Evolutionary conservation across 2,329 filamentous ascomycete species (phyloP).

Genomic region (Cercospora sp.): DNA sequence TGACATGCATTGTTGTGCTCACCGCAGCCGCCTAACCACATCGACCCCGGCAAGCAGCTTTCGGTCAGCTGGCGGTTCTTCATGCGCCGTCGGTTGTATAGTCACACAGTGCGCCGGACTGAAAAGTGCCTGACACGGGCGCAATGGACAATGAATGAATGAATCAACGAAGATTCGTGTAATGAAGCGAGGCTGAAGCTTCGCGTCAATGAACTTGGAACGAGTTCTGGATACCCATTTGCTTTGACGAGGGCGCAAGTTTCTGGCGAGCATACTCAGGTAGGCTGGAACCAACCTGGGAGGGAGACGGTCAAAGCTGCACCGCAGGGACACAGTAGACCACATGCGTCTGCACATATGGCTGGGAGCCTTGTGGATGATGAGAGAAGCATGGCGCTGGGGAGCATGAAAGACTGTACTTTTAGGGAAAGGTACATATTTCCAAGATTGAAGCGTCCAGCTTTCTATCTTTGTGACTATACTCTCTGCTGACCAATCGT

Average conservation of each 20-base stretch:
- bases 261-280: not conserved
- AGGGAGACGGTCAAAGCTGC: not conserved
- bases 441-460: not conserved
- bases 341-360: slow-evolving; percentile 5
- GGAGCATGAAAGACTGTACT: not conserved
- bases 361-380: not conserved
- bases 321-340: not conserved
- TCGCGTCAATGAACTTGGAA: slow-evolving; percentile 8
- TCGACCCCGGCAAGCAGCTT: not conserved
- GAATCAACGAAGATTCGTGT: slow-evolving; percentile 5
- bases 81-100: not conserved
- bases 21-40: not conserved
- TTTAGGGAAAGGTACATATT: slow-evolving; percentile 1
- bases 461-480: not conserved
- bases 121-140: slow-evolving; percentile 6
- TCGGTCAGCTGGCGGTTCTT: not conserved
- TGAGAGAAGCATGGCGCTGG: not conserved
- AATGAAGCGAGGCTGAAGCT: slow-evolving; percentile 1
- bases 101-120: not conserved
- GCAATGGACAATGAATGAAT: slow-evolving; percentile 9
- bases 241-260: slow-evolving; percentile 15
- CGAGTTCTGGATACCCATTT: slow-evolving; percentile 28
- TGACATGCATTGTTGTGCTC: not conserved
- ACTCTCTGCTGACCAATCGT: not conserved
- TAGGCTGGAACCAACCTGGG: not conserved